phyloP scores from a whole-genome alignment of 495 filamentous ascomycete species.

The Aspergillus asperescens region DNA sequence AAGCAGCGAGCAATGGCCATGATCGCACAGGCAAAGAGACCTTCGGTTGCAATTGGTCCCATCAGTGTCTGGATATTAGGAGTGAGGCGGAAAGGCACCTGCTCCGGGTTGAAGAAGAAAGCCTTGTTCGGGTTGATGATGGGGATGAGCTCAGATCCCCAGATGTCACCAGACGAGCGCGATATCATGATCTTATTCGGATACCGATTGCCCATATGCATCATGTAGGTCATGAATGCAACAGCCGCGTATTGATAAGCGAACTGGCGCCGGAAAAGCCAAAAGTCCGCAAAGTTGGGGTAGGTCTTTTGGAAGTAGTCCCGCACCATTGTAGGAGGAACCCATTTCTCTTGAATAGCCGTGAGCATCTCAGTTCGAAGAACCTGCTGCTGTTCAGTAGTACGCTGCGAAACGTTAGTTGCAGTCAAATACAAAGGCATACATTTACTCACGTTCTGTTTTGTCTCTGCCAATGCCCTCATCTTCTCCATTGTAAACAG shows the following conservation, averaged over 20 bases:
- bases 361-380: conserved; percentile 79
- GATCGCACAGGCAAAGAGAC: conserved; percentile 83
- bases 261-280: conserved; percentile 95
- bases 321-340: conserved; percentile 70
- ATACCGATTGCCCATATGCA: conserved; percentile 91
- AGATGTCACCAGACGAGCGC: conserved; percentile 83
- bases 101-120: conserved; percentile 88
- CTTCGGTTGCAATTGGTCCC: conserved; percentile 92
- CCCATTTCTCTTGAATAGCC: conserved; percentile 87
- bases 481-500: conserved; percentile 93
- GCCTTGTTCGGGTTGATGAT: conserved; percentile 73
- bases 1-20: conserved; percentile 96
- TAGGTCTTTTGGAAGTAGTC: conserved; percentile 88
- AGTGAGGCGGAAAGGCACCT: conserved; percentile 93
- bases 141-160: conserved; percentile 90
- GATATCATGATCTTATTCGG: conserved; percentile 93
- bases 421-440: conserved; percentile 5
- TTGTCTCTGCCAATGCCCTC: conserved; percentile 64
- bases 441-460: conserved; percentile 47
- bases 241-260: conserved; percentile 93
- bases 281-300: conserved; percentile 89
- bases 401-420: conserved; percentile 45
- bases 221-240: conserved; percentile 97
- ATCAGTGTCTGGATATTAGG: conserved; percentile 93
- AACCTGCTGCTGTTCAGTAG: conserved; percentile 60